Percentiles rank a stretch among this genome's conserved stretches.
Evolutionary conservation across 257 asterid genomes (phyloP).

Genomic region (Apocynum venetum): DNA sequence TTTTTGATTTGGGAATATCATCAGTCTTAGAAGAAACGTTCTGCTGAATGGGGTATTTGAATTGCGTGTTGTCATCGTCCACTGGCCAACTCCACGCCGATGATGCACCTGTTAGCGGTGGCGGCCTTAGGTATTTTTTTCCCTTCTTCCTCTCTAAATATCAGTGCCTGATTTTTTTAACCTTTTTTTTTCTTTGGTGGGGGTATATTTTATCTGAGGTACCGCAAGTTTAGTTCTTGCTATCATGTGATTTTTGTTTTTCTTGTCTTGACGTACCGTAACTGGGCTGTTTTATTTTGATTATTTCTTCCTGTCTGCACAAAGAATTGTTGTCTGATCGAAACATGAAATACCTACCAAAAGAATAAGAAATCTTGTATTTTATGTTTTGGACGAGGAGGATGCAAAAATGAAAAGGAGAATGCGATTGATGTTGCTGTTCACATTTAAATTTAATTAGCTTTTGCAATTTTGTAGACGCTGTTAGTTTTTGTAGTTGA

Average conservation of each 20-base stretch:
- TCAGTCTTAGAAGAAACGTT: background rate
- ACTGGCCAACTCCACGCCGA: conserved; percentile 61
- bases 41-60: conserved; percentile 68
- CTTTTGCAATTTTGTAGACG: background rate
- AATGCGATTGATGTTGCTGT: background rate
- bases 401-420: background rate
- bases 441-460: background rate
- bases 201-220: background rate
- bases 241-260: background rate
- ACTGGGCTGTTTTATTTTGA: background rate
- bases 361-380: background rate
- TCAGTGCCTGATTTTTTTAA: background rate
- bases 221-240: background rate
- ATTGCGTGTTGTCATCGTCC: conserved; percentile 70
- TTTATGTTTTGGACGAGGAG: background rate
- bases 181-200: background rate
- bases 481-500: background rate
- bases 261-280: background rate
- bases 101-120: conserved; percentile 90
- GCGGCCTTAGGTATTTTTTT: conserved; percentile 74
- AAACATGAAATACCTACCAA: background rate
- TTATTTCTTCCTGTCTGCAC: background rate
- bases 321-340: background rate
- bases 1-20: conserved; percentile 2
- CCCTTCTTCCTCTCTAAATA: conserved; percentile 3